Evolutionary conservation across 106 monocot species (phyloP), one percentile per base, ranked within the genome.

Genomic region (Apostasia ramifera): DNA sequence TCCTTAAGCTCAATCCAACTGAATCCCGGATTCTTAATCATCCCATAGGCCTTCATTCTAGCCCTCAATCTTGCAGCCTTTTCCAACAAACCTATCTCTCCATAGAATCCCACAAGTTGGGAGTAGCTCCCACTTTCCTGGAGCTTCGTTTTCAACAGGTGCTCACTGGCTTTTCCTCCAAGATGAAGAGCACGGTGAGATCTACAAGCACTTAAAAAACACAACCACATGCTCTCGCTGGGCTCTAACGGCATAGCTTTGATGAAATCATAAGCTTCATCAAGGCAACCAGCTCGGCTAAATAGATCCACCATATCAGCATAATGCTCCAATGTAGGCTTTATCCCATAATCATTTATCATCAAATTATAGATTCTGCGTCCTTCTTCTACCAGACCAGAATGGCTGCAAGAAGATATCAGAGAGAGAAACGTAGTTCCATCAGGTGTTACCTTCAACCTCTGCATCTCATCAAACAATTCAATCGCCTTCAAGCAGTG

Each of bases 11-110:
- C 87, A 50, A 87, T 81, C 83, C 81, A 83, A 66, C 87, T 87
- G 71, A 83, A 87, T 8, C 87, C 87, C 9, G 87, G 83, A 69
- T 38, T 80, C 71, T 83, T 87, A 53, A 8, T 71, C 75, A 74
- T 46, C 13, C 83, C 80, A 60, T 15, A 49, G 26, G 51, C 76
- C 66, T 62, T 87, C 80, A 87, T 78, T 40, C 61, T 59, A 49
- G 75, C 1, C 44, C 71, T 87, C n/a, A 74, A 26, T 0, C 40
- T 52, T 26, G 72, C 80, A 9, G 78, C 83, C 75, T 66, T 80
- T 6, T 78, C 83, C 53, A 52, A 6, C 68, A 87, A 64, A 8
- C 83, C 83, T 44, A 59, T 67, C 60, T 83, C 78, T 2, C 68
- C 66, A 43, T 75, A 87, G 8, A 87, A 77, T 13, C 78, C 83